Evolutionary conservation across 306 rosid species (phyloP), one percentile per base, ranked within the genome.

Genomic region (Cucumis hystrix): DNA sequence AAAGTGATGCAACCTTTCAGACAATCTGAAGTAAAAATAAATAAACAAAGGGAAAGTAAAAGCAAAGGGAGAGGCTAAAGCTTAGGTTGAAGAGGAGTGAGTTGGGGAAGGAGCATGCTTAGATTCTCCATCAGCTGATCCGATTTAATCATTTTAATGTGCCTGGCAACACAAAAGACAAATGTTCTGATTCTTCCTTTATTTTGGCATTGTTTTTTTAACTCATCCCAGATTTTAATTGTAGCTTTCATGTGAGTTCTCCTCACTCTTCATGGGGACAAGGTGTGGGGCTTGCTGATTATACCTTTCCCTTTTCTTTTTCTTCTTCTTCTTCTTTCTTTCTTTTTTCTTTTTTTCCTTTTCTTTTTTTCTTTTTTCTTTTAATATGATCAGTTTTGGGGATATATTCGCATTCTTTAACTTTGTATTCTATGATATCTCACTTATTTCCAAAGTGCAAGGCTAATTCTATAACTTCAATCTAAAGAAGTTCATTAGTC

Each of bases 1-100:
- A 91, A 93, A 93, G 98, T 88, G 89, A 85, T 87, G 90, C 87
- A 87, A 87, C 92, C 96, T 93, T 93, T 88, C 88, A 86, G 87
- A 85, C 86, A 83, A 89, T 84, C 84, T 74, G 80, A 86, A 85
- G 77, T 81, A 81, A 75, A 83, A 81, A 57, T 80, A 77, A 83
- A 83, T 21, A 68, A 78, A 75, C 72, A 41, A 76, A 37, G 75
- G 76, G 58, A 43, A 55, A 68, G 37, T 56, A 79, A 55, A 75
- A 58, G 81, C 70, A 79, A 74, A 83, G 80, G 56, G 47, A 57
- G 55, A 41, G 77, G 75, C 21, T 69, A 69, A 69, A 21, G 75
- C 57, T 69, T 69, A 69, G 74, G 57, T 6, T 69, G 75, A 69
- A 25, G 82, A 71, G 23, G 35, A 55, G 51, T 47, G 66, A 74